These are phyloP conservation scores for Nepenthes gracilis DNA, from an alignment of 148 eudicot species.

Conservation along the genomic window DNA sequence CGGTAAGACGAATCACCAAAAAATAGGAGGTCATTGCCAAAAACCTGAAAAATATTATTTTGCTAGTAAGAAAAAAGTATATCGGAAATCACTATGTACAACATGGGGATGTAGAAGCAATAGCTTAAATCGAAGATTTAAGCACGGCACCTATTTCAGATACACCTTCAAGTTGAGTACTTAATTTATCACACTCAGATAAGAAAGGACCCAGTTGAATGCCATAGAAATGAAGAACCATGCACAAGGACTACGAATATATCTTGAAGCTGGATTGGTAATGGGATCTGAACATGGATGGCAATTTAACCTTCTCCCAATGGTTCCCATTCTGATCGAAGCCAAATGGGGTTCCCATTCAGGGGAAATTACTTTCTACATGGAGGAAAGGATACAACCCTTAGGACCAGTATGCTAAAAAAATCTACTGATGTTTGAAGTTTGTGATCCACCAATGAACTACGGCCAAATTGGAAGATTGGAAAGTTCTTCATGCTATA, in stretches of 20 bases:
- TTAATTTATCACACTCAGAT: too few species aligned
- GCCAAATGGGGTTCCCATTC: not conserved
- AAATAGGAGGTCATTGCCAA: constrained; percentile 33
- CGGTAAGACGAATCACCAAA: constrained; percentile 33
- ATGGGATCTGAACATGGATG: not conserved
- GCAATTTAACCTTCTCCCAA: not conserved
- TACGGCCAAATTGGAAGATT: too few species aligned
- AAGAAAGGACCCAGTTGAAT: too few species aligned
- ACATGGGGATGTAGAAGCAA: not conserved
- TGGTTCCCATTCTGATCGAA: not conserved
- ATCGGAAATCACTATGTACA: not conserved
- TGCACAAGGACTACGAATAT: not conserved
- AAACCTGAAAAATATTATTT: constrained; percentile 20
- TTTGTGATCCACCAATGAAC: too few species aligned
- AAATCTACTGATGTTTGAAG: too few species aligned
- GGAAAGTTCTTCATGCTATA: too few species aligned
- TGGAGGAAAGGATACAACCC: too few species aligned
- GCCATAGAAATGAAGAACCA: not conserved
- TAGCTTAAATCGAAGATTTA: not conserved
- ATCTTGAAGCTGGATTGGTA: not conserved
- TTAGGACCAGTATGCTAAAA: too few species aligned
- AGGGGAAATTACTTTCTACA: too few species aligned
- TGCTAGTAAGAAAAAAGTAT: not conserved
- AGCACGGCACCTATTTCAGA: too few species aligned
- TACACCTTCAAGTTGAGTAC: too few species aligned